Base-by-base conservation (phyloP, 352 stramenopile species). In the Halophytophthora polymorphica region DNA sequence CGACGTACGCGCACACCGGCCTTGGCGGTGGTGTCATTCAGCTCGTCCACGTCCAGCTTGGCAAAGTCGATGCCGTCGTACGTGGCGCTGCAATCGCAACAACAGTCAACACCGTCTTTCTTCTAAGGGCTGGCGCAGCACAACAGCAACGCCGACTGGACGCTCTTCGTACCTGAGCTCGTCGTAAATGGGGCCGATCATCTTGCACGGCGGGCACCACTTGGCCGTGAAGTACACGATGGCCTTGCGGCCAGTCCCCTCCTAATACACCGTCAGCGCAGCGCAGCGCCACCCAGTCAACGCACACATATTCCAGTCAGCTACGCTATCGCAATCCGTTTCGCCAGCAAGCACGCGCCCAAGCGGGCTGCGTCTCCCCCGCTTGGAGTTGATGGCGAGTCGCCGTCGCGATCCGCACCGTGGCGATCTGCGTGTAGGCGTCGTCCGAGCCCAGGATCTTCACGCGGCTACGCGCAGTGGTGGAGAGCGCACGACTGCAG, bases 171-270 rank as follows among this genome's bases (percentile, higher is more conserved):
- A 93, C 85, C 81, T 93, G 15, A 96, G 66, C 34, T 93, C 69
- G 50, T 93, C 78, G 62, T 88, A 95, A 54, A 93, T 87, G 8
- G 88, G 88, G 6, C 76, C 82, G 53, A 96, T 95, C 64, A 94
- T 83, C 65, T 96, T 96, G 81, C 88, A 96, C 10, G 88, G 88
- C n/a, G 79, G 77, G 47, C 88, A 96, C 88, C 88, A 96, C 63
- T 82, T 86, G 21, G 88, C 86, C 37, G 78, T 93, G 54, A 96
- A 96, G 67, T 96, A 95, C 41, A 96, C 84, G 40, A 96, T 77
- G 10, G 80, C 62, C 50, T 91, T 91, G 53, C 73, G 64, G 6
- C 66, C 77, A 15, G 61, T 82, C 39, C 80, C 83, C 23, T 81
- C 49, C 83, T 90, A 42, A 51, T 13, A 39, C 22, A 36, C 28